Evolutionary conservation across 2,329 filamentous ascomycete genomes (phyloP).

Genomic region (Diaporthe australafricana): DNA sequence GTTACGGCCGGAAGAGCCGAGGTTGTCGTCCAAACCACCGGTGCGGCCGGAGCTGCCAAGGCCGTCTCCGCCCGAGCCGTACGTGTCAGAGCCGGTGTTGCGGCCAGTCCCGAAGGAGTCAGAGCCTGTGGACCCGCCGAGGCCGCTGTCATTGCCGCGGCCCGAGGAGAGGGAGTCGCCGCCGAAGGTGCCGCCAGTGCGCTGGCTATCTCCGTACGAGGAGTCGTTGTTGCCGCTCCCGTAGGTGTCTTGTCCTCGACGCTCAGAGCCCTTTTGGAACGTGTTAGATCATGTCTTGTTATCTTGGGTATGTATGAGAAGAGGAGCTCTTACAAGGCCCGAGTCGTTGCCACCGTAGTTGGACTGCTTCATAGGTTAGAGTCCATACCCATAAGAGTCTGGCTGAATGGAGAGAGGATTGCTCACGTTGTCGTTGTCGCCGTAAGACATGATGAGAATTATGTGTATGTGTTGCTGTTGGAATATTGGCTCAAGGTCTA

Average conservation of each 20-base stretch:
- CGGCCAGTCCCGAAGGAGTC: conserved; percentile 24
- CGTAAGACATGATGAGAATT: conserved; percentile 58
- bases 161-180: conserved; percentile 37
- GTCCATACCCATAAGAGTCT: conserved; percentile 26
- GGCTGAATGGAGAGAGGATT: conserved; percentile 40
- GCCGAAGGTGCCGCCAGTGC: conserved; percentile 40
- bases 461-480: neutral
- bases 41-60: conserved; percentile 30
- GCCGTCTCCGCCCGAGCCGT: conserved; percentile 22
- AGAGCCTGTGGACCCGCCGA: conserved; percentile 34
- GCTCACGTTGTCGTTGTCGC: conserved; percentile 51
- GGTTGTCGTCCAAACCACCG: neutral
- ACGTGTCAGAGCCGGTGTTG: conserved; percentile 28
- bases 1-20: conserved; percentile 34
- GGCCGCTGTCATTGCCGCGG: conserved; percentile 39
- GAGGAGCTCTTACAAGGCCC: conserved; percentile 25
- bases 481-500: no score
- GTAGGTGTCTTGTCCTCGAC: conserved; percentile 39
- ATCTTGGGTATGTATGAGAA: conserved; percentile 12
- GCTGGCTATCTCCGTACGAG: conserved; percentile 42
- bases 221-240: conserved; percentile 41
- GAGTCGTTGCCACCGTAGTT: conserved; percentile 44
- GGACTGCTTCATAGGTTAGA: conserved; percentile 41
- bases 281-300: neutral
- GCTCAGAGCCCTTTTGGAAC: conserved; percentile 36